Evolutionary conservation across 495 filamentous ascomycete genomes (phyloP), one percentile per base, ranked within the genome.

Genomic region (Penicillium longicatenatum): DNA sequence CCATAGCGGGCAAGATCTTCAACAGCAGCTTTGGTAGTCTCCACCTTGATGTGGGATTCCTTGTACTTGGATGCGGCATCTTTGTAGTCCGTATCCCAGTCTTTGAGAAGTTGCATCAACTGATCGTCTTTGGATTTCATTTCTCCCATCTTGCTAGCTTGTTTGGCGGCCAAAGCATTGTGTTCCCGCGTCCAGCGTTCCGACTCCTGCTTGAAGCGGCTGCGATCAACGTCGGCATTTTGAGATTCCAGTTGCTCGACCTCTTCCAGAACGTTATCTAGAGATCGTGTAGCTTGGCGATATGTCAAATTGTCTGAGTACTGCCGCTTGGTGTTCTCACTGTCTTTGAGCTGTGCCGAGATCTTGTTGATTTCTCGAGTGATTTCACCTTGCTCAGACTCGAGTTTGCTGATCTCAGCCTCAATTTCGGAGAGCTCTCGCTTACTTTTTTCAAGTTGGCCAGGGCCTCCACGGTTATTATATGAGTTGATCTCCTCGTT

Each of bases 21-120:
- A 37, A 94, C 88, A 11, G 90, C 93, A 0, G 91, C 92, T 70
- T 93, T 96, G 29, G 92, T 97, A 0, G 91, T 93, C 70, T 95
- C 90, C 2, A 97, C 91, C 59, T 89, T 89, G 77, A 97, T 90
- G 66, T 96, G 89, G 0, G 87, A 80, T 72, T 96, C 90, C 62
- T 91, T 90, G 75, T 90, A 98, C 60, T 91, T 88, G 30, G 76
- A 65, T n/a, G 85, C 84, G 17, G 93, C 91, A 67, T 90, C 84
- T 64, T 92, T 86, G 75, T 96, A 97, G 46, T 97, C 90, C 3
- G 85, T 86, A 19, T 92, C 82, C 83, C 88, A 99, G 57, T 97
- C 91, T 6, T 79, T 73, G 16, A 89, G 63, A 12, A 93, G 78
- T 41, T 87, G 80, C 54, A 67, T 74, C 17, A 97, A 75, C 59